Conservation (phyloP, 805 yeast genomes). For the Teunomyces barrocoloradensis region DNA sequence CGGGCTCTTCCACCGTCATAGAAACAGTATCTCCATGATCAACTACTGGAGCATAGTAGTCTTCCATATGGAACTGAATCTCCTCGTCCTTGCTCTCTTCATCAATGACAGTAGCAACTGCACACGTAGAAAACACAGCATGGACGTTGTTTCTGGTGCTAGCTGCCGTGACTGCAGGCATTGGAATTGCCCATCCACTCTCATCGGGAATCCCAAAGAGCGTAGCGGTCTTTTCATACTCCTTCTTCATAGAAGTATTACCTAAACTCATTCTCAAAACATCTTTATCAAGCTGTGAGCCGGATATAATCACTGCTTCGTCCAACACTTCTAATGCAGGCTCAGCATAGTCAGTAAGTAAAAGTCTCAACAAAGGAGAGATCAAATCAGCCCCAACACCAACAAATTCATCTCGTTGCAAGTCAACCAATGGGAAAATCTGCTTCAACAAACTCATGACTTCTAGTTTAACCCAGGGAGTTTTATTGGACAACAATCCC, state of each 20-base stretch:
- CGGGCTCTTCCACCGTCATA: constrained; percentile 55
- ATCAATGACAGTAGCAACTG: constrained; percentile 34
- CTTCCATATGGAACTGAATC: constrained; percentile 61
- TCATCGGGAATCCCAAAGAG: constrained; percentile 94
- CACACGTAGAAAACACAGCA: constrained; percentile 89
- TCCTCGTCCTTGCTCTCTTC: constrained; percentile 26
- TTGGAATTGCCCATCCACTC: constrained; percentile 95
- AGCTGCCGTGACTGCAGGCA: constrained; percentile 89
- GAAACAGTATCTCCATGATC: constrained; percentile 47
- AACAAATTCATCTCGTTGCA: constrained; percentile 71
- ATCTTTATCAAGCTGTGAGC: constrained; percentile 87
- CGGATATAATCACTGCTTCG: constrained; percentile 79
- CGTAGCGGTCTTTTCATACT: constrained; percentile 82
- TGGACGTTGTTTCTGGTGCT: constrained; percentile 90
- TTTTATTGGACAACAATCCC: constrained; percentile 75
- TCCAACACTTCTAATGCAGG: constrained; percentile 88
- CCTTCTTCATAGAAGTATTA: constrained; percentile 70
- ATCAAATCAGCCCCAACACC: constrained; percentile 95
- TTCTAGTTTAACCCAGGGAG: constrained; percentile 76
- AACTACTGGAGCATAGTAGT: constrained; percentile 39
- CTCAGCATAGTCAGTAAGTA: constrained; percentile 82
- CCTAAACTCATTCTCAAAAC: constrained; percentile 91
- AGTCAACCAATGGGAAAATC: constrained; percentile 73
- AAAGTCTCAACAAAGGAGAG: constrained; percentile 78
- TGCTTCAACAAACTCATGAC: constrained; percentile 73